Evolutionary conservation across 306 rosid genomes (phyloP).

Genomic region (Corylus avellana): DNA sequence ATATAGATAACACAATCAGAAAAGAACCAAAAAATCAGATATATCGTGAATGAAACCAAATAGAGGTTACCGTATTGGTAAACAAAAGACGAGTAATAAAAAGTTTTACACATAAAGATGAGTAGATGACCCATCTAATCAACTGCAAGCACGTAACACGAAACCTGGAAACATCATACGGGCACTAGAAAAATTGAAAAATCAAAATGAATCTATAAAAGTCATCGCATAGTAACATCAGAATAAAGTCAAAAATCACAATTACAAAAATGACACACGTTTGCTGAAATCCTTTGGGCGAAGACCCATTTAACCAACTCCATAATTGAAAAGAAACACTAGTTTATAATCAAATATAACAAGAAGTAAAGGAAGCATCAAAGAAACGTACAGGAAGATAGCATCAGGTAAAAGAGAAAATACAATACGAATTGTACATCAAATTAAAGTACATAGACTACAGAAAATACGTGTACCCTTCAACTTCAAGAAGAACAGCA

Average conservation of each 20-base stretch:
- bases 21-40: background rate
- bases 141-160: background rate
- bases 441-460: background rate
- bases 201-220: background rate
- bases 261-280: background rate
- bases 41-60: background rate
- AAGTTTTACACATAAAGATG: background rate
- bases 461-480: conserved; percentile 53
- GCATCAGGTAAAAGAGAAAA: background rate
- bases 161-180: background rate
- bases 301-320: background rate
- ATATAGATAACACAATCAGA: background rate
- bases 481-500: conserved; percentile 87
- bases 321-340: background rate
- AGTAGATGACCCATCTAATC: background rate
- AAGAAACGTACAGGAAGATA: background rate
- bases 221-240: background rate
- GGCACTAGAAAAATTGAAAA: background rate
- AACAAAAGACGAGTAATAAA: too few relatives aligned
- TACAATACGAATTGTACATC: background rate
- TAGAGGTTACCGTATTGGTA: background rate
- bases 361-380: background rate
- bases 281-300: background rate
- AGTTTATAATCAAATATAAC: background rate
- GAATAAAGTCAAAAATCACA: background rate